Conservation (phyloP, 192 early-diverging fungal genomes). For the Gaertneriomyces semiglobifer region DNA sequence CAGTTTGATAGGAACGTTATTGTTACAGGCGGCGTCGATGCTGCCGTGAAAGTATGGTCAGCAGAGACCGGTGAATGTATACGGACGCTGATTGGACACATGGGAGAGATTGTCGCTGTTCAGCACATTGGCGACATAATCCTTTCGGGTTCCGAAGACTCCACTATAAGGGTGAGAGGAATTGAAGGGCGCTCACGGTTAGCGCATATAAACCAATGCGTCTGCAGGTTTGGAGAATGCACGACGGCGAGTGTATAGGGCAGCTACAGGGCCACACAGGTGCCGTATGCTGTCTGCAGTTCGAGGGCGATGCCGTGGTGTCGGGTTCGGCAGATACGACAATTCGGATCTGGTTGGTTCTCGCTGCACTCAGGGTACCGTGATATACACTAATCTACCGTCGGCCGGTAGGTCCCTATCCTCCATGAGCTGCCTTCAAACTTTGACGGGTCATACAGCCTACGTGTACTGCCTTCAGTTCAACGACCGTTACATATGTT, state of each 20-base stretch:
- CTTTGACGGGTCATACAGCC: conserved; percentile 31
- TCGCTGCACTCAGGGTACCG: background rate
- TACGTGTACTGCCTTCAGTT: conserved; percentile 41
- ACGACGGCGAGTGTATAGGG: conserved; percentile 22
- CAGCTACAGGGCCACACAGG: conserved; percentile 37
- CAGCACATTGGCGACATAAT: conserved; percentile 25
- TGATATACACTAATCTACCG: background rate
- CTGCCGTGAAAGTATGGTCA: conserved; percentile 43
- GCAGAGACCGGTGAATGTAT: conserved; percentile 27
- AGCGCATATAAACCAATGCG: background rate
- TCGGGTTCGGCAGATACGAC: conserved; percentile 46
- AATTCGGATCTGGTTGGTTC: conserved; percentile 34
- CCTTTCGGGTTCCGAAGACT: conserved; percentile 43
- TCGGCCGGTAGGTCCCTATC: background rate
- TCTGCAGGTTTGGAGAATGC: conserved; percentile 35
- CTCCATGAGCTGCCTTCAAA: background rate
- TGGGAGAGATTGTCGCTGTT: conserved; percentile 37
- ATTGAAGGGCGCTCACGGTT: background rate
- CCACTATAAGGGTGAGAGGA: conserved; percentile 33
- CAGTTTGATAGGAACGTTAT: conserved; percentile 29
- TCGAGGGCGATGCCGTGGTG: conserved; percentile 24
- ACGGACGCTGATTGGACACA: conserved; percentile 32
- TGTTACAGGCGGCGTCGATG: conserved; percentile 43
- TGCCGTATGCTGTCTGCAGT: conserved; percentile 40
- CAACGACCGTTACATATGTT: conserved; percentile 9